Percentiles rank a stretch among this genome's conserved stretches.
These are phyloP conservation scores for Russula emetica DNA, from an alignment of 768 basidiomycete genomes.

Conservation along the genomic window DNA sequence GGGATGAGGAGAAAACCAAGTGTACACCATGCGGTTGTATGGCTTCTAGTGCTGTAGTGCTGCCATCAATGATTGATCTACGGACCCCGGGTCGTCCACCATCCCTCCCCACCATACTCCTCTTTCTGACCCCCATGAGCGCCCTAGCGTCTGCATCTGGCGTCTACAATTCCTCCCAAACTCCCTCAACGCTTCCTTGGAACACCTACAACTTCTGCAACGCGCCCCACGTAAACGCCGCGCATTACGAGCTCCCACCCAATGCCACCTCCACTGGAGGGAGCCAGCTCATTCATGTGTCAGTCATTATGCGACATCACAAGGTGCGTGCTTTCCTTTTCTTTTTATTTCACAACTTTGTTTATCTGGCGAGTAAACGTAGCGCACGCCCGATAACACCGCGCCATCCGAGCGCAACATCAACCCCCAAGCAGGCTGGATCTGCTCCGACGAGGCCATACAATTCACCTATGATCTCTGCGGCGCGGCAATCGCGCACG, in stretches of 20 bases:
- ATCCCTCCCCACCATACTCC: no score
- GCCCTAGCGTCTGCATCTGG: slow-evolving; percentile 31
- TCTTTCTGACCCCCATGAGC: background rate
- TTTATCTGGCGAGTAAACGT: background rate
- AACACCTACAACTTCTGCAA: slow-evolving; percentile 54
- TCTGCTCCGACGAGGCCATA: slow-evolving; percentile 36
- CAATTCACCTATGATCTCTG: slow-evolving; percentile 41
- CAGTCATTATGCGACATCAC: slow-evolving; percentile 45
- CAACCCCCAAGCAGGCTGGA: slow-evolving; percentile 40
- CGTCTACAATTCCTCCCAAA: slow-evolving; percentile 44
- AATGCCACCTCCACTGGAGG: slow-evolving; percentile 28
- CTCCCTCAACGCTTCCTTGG: slow-evolving; percentile 42
- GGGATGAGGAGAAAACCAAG: background rate
- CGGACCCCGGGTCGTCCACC: background rate
- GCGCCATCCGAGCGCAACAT: slow-evolving; percentile 43
- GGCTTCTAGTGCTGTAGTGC: slow-evolving; percentile 1
- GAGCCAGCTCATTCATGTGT: slow-evolving; percentile 39
- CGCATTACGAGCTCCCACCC: slow-evolving; percentile 38
- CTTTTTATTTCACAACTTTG: background rate
- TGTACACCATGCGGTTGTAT: background rate
- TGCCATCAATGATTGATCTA: background rate
- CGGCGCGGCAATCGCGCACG: slow-evolving; percentile 39
- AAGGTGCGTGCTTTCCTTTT: slow-evolving; percentile 35
- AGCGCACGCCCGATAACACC: slow-evolving; percentile 50
- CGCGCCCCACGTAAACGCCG: slow-evolving; percentile 43